phyloP scores from a whole-genome alignment of 2,329 filamentous ascomycete genomes.

The Venturia effusa region DNA sequence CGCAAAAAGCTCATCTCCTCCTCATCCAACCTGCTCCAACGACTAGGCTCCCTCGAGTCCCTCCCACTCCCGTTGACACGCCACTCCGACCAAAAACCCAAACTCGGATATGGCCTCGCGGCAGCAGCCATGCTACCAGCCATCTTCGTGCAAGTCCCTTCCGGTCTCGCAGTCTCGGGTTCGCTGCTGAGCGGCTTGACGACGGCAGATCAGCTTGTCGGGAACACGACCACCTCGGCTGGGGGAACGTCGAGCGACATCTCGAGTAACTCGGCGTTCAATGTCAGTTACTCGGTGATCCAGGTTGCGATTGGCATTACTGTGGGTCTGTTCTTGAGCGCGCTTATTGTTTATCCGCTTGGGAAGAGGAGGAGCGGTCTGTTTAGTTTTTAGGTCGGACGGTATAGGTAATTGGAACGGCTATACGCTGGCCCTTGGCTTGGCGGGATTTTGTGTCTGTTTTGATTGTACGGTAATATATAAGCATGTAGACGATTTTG shows the following conservation, averaged over 20 bases:
- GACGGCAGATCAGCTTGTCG: conserved; percentile 44
- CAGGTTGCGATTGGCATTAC: conserved; percentile 42
- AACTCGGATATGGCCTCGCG: conserved; percentile 59
- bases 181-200: conserved; percentile 46
- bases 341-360: conserved; percentile 38
- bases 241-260: conserved; percentile 18
- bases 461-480: background rate
- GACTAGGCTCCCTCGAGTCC: conserved; percentile 1
- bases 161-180: conserved; percentile 47
- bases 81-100: background rate
- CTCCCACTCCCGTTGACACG: conserved; percentile 17
- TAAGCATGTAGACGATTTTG: background rate
- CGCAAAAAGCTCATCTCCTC: conserved; percentile 18
- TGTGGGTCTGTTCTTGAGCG: conserved; percentile 37
- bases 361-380: conserved; percentile 36
- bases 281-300: conserved; percentile 36
- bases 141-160: conserved; percentile 62
- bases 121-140: conserved; percentile 78
- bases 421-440: background rate
- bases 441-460: background rate
- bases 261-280: conserved; percentile 35
- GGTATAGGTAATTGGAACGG: background rate
- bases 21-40: conserved; percentile 19
- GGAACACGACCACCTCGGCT: conserved; percentile 32
- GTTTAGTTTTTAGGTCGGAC: conserved; percentile 28